Percentiles rank a stretch among this genome's conserved stretches.
Conservation (phyloP, 805 yeast genomes). For the Candida chilensis region DNA sequence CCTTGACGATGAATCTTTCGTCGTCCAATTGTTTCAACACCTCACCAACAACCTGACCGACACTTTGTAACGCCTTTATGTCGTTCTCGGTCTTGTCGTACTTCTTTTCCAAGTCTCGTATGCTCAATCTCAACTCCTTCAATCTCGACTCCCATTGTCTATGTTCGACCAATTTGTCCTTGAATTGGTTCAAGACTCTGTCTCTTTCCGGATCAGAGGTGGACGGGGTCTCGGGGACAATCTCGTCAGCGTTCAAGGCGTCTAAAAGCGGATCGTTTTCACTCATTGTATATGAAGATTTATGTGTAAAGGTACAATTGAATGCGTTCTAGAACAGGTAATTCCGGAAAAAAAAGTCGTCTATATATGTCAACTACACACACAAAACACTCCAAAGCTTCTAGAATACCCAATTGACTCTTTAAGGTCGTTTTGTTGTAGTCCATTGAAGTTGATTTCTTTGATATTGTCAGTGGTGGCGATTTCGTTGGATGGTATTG, state of each 20-base stretch:
- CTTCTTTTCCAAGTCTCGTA: conserved; percentile 74
- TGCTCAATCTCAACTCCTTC: conserved; percentile 72
- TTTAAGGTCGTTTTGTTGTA: too few relatives aligned
- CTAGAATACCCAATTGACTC: too few relatives aligned
- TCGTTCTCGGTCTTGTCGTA: conserved; percentile 94
- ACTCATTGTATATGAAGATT: too few relatives aligned
- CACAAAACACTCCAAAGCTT: too few relatives aligned
- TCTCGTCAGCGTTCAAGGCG: conserved; percentile 40
- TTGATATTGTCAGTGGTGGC: too few relatives aligned
- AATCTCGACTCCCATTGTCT: conserved; percentile 90
- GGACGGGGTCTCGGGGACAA: conserved; percentile 1
- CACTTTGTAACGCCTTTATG: conserved; percentile 92
- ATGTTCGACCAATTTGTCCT: conserved; percentile 83
- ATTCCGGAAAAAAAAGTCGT: too few relatives aligned
- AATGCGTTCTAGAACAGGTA: too few relatives aligned
- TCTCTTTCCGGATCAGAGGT: conserved; percentile 57
- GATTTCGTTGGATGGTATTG: too few relatives aligned
- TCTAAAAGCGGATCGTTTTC: conserved; percentile 73
- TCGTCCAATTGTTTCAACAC: conserved; percentile 91
- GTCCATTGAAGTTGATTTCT: too few relatives aligned
- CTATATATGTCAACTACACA: too few relatives aligned
- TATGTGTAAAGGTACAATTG: too few relatives aligned
- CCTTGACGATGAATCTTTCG: conserved; percentile 92
- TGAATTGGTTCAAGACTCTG: conserved; percentile 68
- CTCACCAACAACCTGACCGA: conserved; percentile 96